phyloP scores from a whole-genome alignment of 495 filamentous ascomycete genomes.

The Podospora pseudopauciseta region DNA sequence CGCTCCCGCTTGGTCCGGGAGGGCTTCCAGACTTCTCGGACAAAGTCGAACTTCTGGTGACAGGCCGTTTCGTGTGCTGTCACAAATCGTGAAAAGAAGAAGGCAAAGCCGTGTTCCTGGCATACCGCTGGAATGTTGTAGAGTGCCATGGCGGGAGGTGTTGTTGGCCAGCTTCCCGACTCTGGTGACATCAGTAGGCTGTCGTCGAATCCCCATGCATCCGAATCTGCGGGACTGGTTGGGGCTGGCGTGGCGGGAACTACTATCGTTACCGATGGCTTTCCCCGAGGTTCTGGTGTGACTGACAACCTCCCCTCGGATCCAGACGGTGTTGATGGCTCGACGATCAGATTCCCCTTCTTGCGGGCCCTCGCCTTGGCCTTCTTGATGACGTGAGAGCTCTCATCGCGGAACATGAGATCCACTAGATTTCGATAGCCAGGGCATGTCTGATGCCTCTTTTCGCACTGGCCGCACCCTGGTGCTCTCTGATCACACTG shows the following conservation, averaged over 20 bases:
- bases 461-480: slow-evolving; percentile 63
- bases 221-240: slow-evolving; percentile 15
- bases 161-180: slow-evolving; percentile 35
- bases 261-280: slow-evolving; percentile 18
- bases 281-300: slow-evolving; percentile 27
- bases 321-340: slow-evolving; percentile 20
- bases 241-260: slow-evolving; percentile 23
- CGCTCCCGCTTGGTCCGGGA: slow-evolving; percentile 21
- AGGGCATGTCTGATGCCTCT: slow-evolving; percentile 59
- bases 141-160: slow-evolving; percentile 28
- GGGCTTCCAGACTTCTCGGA: slow-evolving; percentile 40
- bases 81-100: slow-evolving; percentile 41
- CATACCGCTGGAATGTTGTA: slow-evolving; percentile 33
- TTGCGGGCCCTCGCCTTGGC: slow-evolving; percentile 44
- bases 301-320: slow-evolving; percentile 22
- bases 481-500: slow-evolving; percentile 65
- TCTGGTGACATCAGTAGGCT: slow-evolving; percentile 34
- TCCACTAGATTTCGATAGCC: slow-evolving; percentile 68
- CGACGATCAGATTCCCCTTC: slow-evolving; percentile 23
- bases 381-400: slow-evolving; percentile 62
- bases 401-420: slow-evolving; percentile 72
- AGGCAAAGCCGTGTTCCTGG: slow-evolving; percentile 38
- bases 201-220: slow-evolving; percentile 24
- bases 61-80: slow-evolving; percentile 33
- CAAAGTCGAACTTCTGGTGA: slow-evolving; percentile 42